Conservation (phyloP, 1,139 yeast species). For the Suhomyces terraborum region DNA sequence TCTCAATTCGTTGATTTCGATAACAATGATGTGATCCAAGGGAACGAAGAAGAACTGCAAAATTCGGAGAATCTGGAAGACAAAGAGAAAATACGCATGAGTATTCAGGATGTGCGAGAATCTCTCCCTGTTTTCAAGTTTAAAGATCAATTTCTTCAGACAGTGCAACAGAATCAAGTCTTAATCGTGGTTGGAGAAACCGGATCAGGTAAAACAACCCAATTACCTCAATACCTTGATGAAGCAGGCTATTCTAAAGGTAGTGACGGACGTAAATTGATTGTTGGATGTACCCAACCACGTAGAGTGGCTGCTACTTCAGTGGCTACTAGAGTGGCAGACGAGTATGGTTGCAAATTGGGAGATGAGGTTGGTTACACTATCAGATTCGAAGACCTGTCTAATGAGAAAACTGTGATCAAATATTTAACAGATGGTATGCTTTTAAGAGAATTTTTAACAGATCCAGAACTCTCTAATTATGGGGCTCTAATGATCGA, state of each 20-base stretch:
- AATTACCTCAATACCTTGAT: slow-evolving; percentile 82
- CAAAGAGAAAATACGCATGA: slow-evolving; percentile 30
- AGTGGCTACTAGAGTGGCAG: slow-evolving; percentile 89
- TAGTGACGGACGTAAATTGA: slow-evolving; percentile 22
- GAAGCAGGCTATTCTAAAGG: slow-evolving; percentile 76
- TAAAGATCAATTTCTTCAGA: slow-evolving; percentile 61
- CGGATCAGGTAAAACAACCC: slow-evolving; percentile 97
- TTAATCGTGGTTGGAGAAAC: slow-evolving; percentile 94
- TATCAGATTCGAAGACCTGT: slow-evolving; percentile 79
- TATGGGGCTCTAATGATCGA: slow-evolving; percentile 90
- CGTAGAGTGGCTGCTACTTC: slow-evolving; percentile 95
- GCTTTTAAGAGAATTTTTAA: slow-evolving; percentile 79
- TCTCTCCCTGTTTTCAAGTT: slow-evolving; percentile 78
- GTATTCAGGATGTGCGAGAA: slow-evolving; percentile 53
- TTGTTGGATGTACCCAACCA: slow-evolving; percentile 93
- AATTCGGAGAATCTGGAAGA: slow-evolving; percentile 27
- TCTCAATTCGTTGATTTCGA: slow-evolving; percentile 71
- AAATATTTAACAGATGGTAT: slow-evolving; percentile 96
- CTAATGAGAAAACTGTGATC: slow-evolving; percentile 62
- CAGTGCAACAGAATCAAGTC: slow-evolving; percentile 67
- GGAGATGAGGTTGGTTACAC: slow-evolving; percentile 88
- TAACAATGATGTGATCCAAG: slow-evolving; percentile 32
- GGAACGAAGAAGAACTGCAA: slow-evolving; percentile 33
- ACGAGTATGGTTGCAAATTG: slow-evolving; percentile 69
- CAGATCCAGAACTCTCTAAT: slow-evolving; percentile 65